A percentile compares a stretch with the other conserved stretches of the same genome.
phyloP scores from a whole-genome alignment of 306 rosid genomes.

The Prunus campanulata region DNA sequence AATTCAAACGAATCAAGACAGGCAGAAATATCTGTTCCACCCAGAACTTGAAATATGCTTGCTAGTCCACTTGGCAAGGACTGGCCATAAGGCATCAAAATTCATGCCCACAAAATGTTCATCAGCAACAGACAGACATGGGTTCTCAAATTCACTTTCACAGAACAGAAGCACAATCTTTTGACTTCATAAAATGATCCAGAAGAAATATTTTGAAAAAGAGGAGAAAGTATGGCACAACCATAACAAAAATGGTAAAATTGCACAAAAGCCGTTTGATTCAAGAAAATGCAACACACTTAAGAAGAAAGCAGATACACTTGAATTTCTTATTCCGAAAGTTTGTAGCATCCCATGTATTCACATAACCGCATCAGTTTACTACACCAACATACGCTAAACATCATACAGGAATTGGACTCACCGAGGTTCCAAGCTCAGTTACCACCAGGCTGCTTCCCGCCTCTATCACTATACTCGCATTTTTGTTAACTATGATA shows the following conservation, averaged over 20 bases:
- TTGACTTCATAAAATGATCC: no score
- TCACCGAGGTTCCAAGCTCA: constrained; percentile 13
- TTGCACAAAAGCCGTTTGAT: not conserved
- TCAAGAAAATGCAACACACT: not conserved
- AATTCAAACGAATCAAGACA: not conserved
- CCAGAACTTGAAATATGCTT: not conserved
- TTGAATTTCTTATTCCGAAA: constrained; percentile 1
- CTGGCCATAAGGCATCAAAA: not conserved
- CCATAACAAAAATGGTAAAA: not conserved
- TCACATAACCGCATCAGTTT: constrained; percentile 19
- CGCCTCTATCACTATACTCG: constrained; percentile 8
- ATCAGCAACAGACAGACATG: not conserved
- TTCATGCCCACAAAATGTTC: not conserved
- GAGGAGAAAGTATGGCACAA: no score
- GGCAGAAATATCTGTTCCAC: not conserved
- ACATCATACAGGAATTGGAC: not conserved
- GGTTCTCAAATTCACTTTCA: not conserved
- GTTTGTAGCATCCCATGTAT: constrained; percentile 16
- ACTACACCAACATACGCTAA: constrained; percentile 20
- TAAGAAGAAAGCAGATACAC: not conserved
- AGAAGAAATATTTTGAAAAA: no score
- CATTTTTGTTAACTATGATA: not conserved
- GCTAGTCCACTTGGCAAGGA: not conserved
- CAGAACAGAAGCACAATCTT: no score
- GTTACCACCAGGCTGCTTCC: not conserved